Evolutionary conservation across 208 protist species (phyloP).

Genomic region (Leishmania turanica): DNA sequence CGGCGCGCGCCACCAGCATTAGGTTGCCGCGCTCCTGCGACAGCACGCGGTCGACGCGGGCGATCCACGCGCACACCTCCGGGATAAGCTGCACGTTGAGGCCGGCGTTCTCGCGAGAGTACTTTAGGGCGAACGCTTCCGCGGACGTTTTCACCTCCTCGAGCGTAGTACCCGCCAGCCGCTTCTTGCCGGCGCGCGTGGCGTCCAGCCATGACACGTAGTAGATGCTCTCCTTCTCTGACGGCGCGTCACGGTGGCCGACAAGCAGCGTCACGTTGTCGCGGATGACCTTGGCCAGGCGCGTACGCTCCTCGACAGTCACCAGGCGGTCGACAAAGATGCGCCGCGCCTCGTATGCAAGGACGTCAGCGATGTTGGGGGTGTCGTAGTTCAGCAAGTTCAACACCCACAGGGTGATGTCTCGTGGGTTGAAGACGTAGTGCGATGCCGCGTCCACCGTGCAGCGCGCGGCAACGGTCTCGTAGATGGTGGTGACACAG

Average conservation of each 20-base stretch:
- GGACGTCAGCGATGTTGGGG: constrained; percentile 86
- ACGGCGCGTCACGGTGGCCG: constrained; percentile 60
- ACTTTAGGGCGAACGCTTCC: constrained; percentile 76
- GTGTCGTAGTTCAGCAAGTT: constrained; percentile 94
- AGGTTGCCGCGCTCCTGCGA: constrained; percentile 94
- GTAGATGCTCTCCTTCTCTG: constrained; percentile 76
- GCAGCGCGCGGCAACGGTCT: constrained; percentile 86
- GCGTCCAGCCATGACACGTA: constrained; percentile 79
- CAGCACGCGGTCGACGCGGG: constrained; percentile 96
- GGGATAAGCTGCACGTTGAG: constrained; percentile 95
- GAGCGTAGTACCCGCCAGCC: constrained; percentile 47
- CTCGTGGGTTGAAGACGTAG: constrained; percentile 98
- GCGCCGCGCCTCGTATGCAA: constrained; percentile 93
- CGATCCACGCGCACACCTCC: constrained; percentile 94
- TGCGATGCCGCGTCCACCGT: constrained; percentile 95
- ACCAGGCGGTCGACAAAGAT: constrained; percentile 96
- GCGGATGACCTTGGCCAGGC: constrained; percentile 66
- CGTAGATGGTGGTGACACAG: constrained; percentile 96
- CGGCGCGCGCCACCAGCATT: constrained; percentile 94
- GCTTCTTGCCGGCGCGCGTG: constrained; percentile 50
- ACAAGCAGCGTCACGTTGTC: constrained; percentile 86
- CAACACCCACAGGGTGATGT: constrained; percentile 95
- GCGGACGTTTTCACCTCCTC: constrained; percentile 81
- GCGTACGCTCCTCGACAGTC: constrained; percentile 74
- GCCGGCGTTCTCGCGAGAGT: constrained; percentile 94